These are phyloP conservation scores for Aurantiochytrium sp. DNA, from an alignment of 108 stramenopile species.

Conservation along the genomic window DNA sequence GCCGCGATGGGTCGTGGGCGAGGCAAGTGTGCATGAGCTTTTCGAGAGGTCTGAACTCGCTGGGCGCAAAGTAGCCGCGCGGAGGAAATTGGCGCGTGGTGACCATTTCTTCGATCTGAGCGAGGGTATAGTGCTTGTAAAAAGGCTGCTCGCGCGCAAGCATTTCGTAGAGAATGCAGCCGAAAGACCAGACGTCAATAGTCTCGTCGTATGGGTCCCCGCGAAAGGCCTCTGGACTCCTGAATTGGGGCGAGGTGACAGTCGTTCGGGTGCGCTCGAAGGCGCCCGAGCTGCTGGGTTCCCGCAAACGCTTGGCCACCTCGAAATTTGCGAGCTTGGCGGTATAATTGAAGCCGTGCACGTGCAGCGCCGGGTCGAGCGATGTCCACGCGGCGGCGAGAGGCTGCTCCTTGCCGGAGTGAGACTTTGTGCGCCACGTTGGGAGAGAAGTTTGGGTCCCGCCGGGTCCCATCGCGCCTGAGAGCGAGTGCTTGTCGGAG, in stretches of 20 bases:
- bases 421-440: background rate
- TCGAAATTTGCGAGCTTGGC: conserved; percentile 20
- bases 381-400: background rate
- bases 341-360: background rate
- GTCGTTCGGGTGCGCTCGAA: background rate
- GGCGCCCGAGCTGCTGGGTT: background rate
- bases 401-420: background rate
- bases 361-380: background rate
- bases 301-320: background rate
- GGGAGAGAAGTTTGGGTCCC: background rate
- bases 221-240: background rate
- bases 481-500: background rate
- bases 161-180: background rate
- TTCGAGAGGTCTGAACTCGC: background rate
- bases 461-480: too few species aligned
- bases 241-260: background rate
- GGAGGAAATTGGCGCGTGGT: background rate
- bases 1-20: background rate
- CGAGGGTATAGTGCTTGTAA: background rate
- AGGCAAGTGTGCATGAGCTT: background rate
- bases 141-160: background rate
- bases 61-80: background rate
- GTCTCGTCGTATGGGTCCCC: background rate
- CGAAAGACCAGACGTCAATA: background rate
- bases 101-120: background rate